A percentile compares a stretch with the other conserved stretches of the same genome.
Conservation (phyloP, 305 asterid species). For the Fraxinus baroniana region DNA sequence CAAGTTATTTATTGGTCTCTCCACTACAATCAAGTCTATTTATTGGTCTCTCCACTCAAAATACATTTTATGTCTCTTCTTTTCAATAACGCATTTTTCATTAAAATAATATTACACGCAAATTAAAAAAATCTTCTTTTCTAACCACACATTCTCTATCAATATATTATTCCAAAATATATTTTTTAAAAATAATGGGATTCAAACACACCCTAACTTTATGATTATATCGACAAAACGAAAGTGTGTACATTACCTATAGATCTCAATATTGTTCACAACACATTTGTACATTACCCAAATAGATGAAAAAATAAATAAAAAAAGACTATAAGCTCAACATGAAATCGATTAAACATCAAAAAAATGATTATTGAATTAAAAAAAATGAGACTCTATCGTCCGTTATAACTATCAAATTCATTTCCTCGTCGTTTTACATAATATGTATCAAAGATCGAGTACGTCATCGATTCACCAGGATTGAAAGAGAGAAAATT, state of each 20-base stretch:
- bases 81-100: too few relatives aligned
- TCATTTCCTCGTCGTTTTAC: neutral
- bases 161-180: too few relatives aligned
- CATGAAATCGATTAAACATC: too few relatives aligned
- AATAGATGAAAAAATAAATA: neutral
- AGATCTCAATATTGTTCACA: neutral
- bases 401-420: neutral
- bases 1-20: neutral
- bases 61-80: too few relatives aligned
- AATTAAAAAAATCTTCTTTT: too few relatives aligned
- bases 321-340: neutral
- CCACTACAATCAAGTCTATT: neutral
- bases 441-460: neutral
- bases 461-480: neutral
- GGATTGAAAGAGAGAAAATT: neutral
- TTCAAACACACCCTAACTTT: too few relatives aligned
- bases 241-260: neutral
- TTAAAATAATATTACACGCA: too few relatives aligned
- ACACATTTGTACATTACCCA: neutral
- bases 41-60: too few relatives aligned
- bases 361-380: neutral
- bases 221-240: neutral
- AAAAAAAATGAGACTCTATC: too few relatives aligned
- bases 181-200: too few relatives aligned
- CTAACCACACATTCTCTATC: too few relatives aligned